phyloP scores from a whole-genome alignment of 192 early-diverging fungal species.

The Phlyctochytrium arcticum region DNA sequence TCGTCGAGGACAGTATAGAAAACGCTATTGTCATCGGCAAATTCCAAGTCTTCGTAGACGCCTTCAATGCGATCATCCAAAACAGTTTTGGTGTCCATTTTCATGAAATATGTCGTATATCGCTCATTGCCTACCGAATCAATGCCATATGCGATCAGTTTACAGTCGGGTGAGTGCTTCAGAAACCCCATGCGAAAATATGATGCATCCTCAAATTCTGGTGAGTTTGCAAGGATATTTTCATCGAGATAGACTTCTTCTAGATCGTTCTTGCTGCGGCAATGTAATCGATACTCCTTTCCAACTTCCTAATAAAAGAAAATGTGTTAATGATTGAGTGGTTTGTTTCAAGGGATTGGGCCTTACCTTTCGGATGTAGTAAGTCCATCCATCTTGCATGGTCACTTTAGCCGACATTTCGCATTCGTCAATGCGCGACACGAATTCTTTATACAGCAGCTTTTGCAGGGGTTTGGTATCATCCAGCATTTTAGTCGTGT shows the following conservation, averaged over 20 bases:
- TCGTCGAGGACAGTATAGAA: constrained; percentile 51
- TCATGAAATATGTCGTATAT: constrained; percentile 48
- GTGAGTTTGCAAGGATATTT: constrained; percentile 45
- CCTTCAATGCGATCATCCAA: constrained; percentile 46
- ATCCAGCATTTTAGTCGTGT: constrained; percentile 41
- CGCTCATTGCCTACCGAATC: constrained; percentile 51
- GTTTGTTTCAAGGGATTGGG: no score
- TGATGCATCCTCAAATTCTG: constrained; percentile 48
- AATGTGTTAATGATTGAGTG: no score
- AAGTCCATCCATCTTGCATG: constrained; percentile 50
- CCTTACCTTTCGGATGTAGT: constrained; percentile 51
- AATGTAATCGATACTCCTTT: constrained; percentile 44
- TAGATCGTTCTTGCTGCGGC: constrained; percentile 23
- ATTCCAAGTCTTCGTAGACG: constrained; percentile 52
- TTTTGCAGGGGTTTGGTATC: constrained; percentile 50
- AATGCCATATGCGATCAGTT: constrained; percentile 52
- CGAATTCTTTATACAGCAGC: constrained; percentile 60
- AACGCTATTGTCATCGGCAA: constrained; percentile 48
- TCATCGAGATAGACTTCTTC: constrained; percentile 49
- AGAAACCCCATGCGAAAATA: constrained; percentile 55
- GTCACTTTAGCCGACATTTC: constrained; percentile 45
- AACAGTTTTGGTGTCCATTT: constrained; percentile 36
- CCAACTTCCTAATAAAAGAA: constrained; percentile 27
- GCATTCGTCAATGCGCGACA: constrained; percentile 52
- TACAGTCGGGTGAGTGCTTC: constrained; percentile 52